phyloP scores from a whole-genome alignment of 768 basidiomycete species.

The Russula olivacea region DNA sequence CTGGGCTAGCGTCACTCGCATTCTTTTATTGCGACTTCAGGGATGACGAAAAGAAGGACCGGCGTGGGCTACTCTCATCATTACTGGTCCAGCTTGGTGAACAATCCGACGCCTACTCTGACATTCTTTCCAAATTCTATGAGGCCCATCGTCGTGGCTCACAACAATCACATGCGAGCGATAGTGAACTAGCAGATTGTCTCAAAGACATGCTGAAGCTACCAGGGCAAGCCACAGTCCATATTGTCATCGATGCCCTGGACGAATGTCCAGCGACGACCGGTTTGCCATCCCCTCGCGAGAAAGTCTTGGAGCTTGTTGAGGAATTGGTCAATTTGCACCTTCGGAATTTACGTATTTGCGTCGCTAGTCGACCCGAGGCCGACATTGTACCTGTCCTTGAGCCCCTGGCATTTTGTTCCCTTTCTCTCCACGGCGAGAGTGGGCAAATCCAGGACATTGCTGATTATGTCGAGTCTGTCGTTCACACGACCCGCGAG shows the following conservation, averaged over 20 bases:
- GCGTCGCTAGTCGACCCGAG: constrained; percentile 4
- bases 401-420: neutral
- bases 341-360: neutral
- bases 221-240: neutral
- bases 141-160: neutral
- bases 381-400: neutral
- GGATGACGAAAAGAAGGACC: neutral
- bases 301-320: neutral
- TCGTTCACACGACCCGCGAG: neutral
- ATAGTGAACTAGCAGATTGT: neutral
- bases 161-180: neutral
- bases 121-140: neutral
- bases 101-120: neutral
- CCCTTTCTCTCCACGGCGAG: neutral
- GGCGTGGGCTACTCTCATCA: neutral
- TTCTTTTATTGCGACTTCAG: constrained; percentile 11
- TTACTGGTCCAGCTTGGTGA: constrained; percentile 1
- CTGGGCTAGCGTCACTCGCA: neutral
- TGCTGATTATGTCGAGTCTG: neutral
- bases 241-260: constrained; percentile 1
- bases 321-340: neutral
- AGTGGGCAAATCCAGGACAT: neutral
- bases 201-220: constrained; percentile 1
- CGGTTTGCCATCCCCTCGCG: neutral
- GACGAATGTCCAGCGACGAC: constrained; percentile 1